These are phyloP conservation scores for Solanum medicagineum DNA, from an alignment of 257 asterid species.

Conservation along the genomic window DNA sequence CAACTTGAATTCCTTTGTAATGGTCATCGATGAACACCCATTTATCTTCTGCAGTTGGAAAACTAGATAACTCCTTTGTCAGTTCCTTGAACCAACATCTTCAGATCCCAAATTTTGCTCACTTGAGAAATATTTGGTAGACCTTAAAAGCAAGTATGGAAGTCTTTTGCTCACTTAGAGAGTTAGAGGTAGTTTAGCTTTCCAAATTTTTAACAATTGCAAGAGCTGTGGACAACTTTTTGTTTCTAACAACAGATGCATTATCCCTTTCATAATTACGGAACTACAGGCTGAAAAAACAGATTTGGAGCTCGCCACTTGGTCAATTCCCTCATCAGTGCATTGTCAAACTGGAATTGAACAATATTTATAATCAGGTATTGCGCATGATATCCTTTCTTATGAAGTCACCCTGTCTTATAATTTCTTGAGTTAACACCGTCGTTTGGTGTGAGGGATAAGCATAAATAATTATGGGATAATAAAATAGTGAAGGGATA, in stretches of 20 bases:
- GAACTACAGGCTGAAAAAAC: too few relatives aligned
- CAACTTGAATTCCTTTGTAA: conserved; percentile 40
- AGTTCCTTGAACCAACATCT: conserved; percentile 39
- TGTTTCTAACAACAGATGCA: background rate
- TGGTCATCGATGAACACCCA: conserved; percentile 79
- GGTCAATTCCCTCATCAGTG: background rate
- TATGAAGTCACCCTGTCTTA: background rate
- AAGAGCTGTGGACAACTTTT: background rate
- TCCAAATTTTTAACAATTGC: background rate
- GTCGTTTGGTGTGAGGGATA: too few relatives aligned
- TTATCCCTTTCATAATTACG: background rate
- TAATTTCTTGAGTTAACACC: background rate
- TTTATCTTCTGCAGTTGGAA: conserved; percentile 75
- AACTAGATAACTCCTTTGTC: conserved; percentile 37
- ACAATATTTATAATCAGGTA: background rate
- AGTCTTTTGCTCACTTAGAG: conserved; percentile 36
- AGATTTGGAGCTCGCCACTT: too few relatives aligned
- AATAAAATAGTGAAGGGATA: too few relatives aligned
- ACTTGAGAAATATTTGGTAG: conserved; percentile 48
- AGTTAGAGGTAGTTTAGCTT: background rate
- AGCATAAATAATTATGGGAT: too few relatives aligned
- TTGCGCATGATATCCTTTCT: background rate
- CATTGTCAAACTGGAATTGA: background rate
- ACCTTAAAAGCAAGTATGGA: conserved; percentile 20
- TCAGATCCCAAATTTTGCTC: conserved; percentile 47